These are phyloP conservation scores for Naganishia friedmannii DNA, from an alignment of 768 basidiomycete species.

Conservation along the genomic window DNA sequence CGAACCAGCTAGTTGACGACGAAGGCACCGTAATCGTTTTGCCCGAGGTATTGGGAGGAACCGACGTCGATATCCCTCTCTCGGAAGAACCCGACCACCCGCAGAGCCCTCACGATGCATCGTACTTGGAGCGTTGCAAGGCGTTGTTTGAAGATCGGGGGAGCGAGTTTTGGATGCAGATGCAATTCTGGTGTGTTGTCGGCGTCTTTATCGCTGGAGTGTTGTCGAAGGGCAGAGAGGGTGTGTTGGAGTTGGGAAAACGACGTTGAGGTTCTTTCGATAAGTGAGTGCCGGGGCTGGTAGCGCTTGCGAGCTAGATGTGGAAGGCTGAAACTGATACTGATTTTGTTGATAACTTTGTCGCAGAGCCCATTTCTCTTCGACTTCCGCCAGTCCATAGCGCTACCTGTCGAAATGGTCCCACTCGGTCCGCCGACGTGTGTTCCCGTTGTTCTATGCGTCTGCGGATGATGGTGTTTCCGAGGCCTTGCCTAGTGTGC, in stretches of 20 bases:
- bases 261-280: conserved; percentile 2
- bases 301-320: not conserved
- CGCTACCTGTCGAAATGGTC: too few relatives aligned
- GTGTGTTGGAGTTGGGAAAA: conserved; percentile 13
- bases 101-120: not conserved
- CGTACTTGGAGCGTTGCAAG: conserved; percentile 9
- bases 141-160: conserved; percentile 7
- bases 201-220: conserved; percentile 17
- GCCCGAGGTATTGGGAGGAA: not conserved
- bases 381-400: too few relatives aligned
- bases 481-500: too few relatives aligned
- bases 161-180: conserved; percentile 14
- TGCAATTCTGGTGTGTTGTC: conserved; percentile 22
- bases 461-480: too few relatives aligned
- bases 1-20: not conserved
- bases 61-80: not conserved
- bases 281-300: not conserved
- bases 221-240: conserved; percentile 13
- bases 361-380: too few relatives aligned
- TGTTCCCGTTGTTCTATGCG: too few relatives aligned
- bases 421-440: too few relatives aligned
- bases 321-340: not conserved
- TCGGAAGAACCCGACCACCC: not conserved
- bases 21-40: not conserved
- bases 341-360: not conserved